These are phyloP conservation scores for Serendipita sp. DNA, from an alignment of 768 basidiomycete genomes.

Conservation along the genomic window DNA sequence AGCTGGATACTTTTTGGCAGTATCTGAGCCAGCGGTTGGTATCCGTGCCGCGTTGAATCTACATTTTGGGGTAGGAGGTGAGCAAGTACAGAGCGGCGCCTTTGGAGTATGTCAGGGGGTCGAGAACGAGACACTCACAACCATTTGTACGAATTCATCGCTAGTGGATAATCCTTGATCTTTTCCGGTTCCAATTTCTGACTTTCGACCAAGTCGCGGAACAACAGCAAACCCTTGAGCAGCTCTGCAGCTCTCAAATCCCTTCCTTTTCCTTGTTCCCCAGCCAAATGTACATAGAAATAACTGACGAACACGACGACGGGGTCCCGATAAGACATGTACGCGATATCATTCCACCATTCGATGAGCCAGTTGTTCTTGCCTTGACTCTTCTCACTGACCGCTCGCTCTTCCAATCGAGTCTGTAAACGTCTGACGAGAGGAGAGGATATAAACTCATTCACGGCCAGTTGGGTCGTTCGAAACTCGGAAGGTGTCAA, in stretches of 20 bases:
- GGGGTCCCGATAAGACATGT: conserved; percentile 69
- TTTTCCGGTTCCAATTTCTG: conserved; percentile 78
- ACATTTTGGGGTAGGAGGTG: not conserved
- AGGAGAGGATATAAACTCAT: conserved; percentile 52
- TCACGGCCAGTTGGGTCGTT: conserved; percentile 40
- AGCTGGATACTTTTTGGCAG: conserved; percentile 64
- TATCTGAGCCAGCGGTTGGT: conserved; percentile 69
- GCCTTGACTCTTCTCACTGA: conserved; percentile 28
- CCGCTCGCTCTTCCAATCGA: conserved; percentile 60
- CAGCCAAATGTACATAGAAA: conserved; percentile 77
- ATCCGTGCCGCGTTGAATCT: conserved; percentile 89
- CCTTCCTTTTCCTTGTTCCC: conserved; percentile 35
- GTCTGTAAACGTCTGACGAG: conserved; percentile 57
- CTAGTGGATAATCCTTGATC: conserved; percentile 56
- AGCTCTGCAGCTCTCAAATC: conserved; percentile 65
- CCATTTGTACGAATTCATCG: conserved; percentile 93
- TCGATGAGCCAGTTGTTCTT: conserved; percentile 74
- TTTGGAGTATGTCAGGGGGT: too few relatives aligned
- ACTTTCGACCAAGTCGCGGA: conserved; percentile 70
- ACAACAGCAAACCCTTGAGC: conserved; percentile 71
- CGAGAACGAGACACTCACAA: conserved; percentile 31
- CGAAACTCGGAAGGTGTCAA: conserved; percentile 46
- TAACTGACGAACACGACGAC: conserved; percentile 90
- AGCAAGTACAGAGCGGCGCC: not conserved
- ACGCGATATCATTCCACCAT: conserved; percentile 87